phyloP scores from a whole-genome alignment of 2,329 filamentous ascomycete genomes.

The Tolypocladium capitatum region DNA sequence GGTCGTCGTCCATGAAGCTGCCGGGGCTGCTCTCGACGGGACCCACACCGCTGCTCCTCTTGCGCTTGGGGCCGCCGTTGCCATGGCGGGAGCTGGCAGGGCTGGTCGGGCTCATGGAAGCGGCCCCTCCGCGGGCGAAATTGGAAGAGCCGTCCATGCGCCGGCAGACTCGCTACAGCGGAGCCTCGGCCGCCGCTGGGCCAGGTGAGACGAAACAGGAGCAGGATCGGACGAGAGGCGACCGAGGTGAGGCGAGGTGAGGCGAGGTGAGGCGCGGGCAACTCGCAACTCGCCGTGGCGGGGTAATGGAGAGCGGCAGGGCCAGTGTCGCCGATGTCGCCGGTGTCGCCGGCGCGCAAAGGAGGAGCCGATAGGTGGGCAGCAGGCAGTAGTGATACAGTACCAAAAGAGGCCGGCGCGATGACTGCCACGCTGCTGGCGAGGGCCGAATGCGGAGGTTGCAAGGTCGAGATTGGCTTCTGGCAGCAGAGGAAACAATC shows the following conservation, averaged over 20 bases:
- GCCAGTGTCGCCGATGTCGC: not conserved
- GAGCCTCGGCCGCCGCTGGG: constrained; percentile 4
- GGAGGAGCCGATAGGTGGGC: not conserved
- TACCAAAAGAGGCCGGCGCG: not conserved
- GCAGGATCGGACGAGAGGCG: constrained; percentile 4
- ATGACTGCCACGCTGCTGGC: constrained; percentile 8
- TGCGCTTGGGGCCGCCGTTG: constrained; percentile 40
- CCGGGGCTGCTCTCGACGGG: constrained; percentile 47
- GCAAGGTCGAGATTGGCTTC: constrained; percentile 2
- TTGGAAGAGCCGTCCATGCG: constrained; percentile 36
- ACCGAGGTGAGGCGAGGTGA: constrained; percentile 6
- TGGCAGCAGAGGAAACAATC: not conserved
- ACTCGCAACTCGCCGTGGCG: constrained; percentile 2
- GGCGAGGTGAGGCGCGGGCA: not conserved
- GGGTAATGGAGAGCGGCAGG: constrained; percentile 9
- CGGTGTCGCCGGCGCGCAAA: not conserved
- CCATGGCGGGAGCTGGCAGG: constrained; percentile 39
- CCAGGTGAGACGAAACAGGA: not conserved
- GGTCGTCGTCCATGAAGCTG: constrained; percentile 35
- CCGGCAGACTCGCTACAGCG: constrained; percentile 9
- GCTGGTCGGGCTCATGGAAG: constrained; percentile 41
- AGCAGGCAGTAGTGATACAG: not conserved
- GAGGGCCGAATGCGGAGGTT: constrained; percentile 19
- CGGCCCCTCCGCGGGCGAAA: constrained; percentile 31
- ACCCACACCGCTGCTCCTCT: constrained; percentile 38